Evolutionary conservation across 2,329 filamentous ascomycete genomes (phyloP).

Genomic region (Cordyceps sp.): DNA sequence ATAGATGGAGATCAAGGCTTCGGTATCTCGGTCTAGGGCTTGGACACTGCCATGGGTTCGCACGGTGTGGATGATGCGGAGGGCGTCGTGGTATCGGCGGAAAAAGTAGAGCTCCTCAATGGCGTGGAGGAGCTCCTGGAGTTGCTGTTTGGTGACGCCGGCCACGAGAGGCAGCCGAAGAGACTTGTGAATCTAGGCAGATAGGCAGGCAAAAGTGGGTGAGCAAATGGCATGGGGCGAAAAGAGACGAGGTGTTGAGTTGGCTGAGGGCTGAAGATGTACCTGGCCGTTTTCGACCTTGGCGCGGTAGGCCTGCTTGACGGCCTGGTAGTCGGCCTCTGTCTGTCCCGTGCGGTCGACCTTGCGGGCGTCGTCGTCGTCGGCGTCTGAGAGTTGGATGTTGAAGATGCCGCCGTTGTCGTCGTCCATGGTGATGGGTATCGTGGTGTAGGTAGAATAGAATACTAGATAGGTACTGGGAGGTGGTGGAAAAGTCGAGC

Average conservation of each 20-base stretch:
- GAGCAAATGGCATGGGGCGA: not conserved
- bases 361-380: slow-evolving; percentile 5
- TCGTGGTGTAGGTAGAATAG: no score
- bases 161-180: slow-evolving; percentile 23
- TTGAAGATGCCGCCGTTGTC: slow-evolving; percentile 12
- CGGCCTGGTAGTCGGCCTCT: slow-evolving; percentile 29
- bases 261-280: not conserved
- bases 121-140: slow-evolving; percentile 35
- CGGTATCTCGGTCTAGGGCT: slow-evolving; percentile 26
- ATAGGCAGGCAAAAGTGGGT: not conserved
- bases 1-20: slow-evolving; percentile 23
- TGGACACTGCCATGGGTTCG: slow-evolving; percentile 13
- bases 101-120: slow-evolving; percentile 43
- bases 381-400: slow-evolving; percentile 16
- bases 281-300: slow-evolving; percentile 41
- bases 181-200: slow-evolving; percentile 23
- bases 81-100: slow-evolving; percentile 26
- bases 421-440: slow-evolving; percentile 12
- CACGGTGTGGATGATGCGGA: slow-evolving; percentile 20
- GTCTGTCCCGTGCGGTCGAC: slow-evolving; percentile 24
- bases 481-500: no score
- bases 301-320: slow-evolving; percentile 25
- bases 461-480: no score
- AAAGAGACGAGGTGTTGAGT: not conserved
- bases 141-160: slow-evolving; percentile 24